Percentiles rank a stretch among this genome's conserved stretches.
phyloP scores from a whole-genome alignment of 148 eudicot species.

The Rhododendron molle region DNA sequence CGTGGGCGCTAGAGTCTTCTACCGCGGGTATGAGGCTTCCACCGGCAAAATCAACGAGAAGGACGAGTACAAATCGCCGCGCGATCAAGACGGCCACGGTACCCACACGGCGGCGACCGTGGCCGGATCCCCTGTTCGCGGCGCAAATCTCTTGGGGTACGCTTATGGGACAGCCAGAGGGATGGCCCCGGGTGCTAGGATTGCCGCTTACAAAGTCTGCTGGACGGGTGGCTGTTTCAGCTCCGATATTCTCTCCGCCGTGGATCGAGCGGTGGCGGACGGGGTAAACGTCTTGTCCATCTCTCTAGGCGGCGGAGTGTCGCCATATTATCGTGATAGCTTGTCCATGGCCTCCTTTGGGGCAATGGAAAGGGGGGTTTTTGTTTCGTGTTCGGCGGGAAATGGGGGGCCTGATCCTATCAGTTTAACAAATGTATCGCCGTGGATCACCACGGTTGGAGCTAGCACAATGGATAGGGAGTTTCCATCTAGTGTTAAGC shows the following conservation, averaged over 20 bases:
- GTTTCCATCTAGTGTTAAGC: slow-evolving; percentile 62
- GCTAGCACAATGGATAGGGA: slow-evolving; percentile 94
- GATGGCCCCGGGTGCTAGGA: slow-evolving; percentile 68
- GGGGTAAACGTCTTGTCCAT: slow-evolving; percentile 82
- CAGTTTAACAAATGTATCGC: slow-evolving; percentile 83
- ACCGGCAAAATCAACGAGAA: slow-evolving; percentile 63
- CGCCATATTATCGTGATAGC: slow-evolving; percentile 70
- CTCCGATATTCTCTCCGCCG: slow-evolving; percentile 86
- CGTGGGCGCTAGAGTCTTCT: slow-evolving; percentile 70
- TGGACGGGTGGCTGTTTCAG: slow-evolving; percentile 97
- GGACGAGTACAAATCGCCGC: slow-evolving; percentile 65
- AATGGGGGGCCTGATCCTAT: slow-evolving; percentile 85
- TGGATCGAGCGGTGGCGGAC: slow-evolving; percentile 71
- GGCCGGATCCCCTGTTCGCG: slow-evolving; percentile 62
- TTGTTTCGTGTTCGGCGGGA: slow-evolving; percentile 85
- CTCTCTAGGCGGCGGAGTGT: slow-evolving; percentile 88
- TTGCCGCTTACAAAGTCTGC: slow-evolving; percentile 92
- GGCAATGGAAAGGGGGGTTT: slow-evolving; percentile 86
- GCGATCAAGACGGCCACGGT: slow-evolving; percentile 93
- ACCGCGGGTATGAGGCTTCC: slow-evolving; percentile 76
- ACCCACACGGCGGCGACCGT: slow-evolving; percentile 89
- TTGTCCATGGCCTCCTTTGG: slow-evolving; percentile 77
- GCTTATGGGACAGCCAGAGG: slow-evolving; percentile 84
- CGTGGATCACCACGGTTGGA: slow-evolving; percentile 90
- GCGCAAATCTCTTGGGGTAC: slow-evolving; percentile 76